phyloP scores from a whole-genome alignment of 441 rosid genomes.

The Adansonia grandidieri region DNA sequence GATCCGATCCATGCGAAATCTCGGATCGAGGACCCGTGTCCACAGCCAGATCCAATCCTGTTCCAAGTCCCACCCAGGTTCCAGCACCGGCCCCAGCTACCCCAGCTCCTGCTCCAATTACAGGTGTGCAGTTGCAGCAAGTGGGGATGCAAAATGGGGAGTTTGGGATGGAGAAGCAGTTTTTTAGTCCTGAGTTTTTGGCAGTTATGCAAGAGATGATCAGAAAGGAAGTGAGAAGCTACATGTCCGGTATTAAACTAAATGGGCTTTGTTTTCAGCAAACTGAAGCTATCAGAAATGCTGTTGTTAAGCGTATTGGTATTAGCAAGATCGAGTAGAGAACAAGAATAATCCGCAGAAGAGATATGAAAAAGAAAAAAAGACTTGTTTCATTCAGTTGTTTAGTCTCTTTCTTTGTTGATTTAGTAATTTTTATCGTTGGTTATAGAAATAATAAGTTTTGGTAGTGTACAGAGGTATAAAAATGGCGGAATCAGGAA shows the following conservation, averaged over 20 bases:
- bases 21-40: slow-evolving; percentile 25
- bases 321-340: slow-evolving; percentile 62
- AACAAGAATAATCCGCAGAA: slow-evolving; percentile 18
- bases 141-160: slow-evolving; percentile 26
- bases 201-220: slow-evolving; percentile 76
- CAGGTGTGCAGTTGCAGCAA: slow-evolving; percentile 15
- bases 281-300: slow-evolving; percentile 57
- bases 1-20: slow-evolving; percentile 46
- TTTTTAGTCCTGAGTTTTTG: slow-evolving; percentile 62
- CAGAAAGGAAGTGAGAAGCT: slow-evolving; percentile 65
- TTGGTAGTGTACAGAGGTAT: slow-evolving; percentile 49
- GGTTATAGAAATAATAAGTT: slow-evolving; percentile 39
- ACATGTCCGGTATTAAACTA: slow-evolving; percentile 63
- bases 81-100: background rate
- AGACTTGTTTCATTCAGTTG: background rate
- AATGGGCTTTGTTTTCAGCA: slow-evolving; percentile 48
- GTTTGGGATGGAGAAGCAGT: slow-evolving; percentile 47
- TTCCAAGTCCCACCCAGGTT: slow-evolving; percentile 16
- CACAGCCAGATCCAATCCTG: background rate
- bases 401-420: slow-evolving; percentile 13
- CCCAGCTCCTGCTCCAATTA: slow-evolving; percentile 1
- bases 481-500: slow-evolving; percentile 12
- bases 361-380: background rate
- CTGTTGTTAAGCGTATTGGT: slow-evolving; percentile 69
- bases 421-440: slow-evolving; percentile 14